Evolutionary conservation across 2,329 filamentous ascomycete species (phyloP).

Genomic region (Ciborinia camelliae): DNA sequence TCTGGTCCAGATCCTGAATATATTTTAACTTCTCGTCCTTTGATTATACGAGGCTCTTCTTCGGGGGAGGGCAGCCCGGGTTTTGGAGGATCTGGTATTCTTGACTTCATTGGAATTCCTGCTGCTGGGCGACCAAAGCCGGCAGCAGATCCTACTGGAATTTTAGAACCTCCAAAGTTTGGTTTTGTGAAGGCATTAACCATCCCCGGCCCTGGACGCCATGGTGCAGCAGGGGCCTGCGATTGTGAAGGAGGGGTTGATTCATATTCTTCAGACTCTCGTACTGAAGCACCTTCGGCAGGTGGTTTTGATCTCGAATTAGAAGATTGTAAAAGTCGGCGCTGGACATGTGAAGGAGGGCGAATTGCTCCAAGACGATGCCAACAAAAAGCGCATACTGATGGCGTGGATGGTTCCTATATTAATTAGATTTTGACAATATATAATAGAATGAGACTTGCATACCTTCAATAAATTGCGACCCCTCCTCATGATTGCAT

Average conservation of each 20-base stretch:
- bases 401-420: conserved; percentile 33
- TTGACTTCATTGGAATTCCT: conserved; percentile 14
- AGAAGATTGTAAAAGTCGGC: conserved; percentile 37
- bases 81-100: conserved; percentile 10
- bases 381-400: conserved; percentile 38
- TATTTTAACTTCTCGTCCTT: conserved; percentile 22
- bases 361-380: conserved; percentile 35
- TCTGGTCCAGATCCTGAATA: conserved; percentile 31
- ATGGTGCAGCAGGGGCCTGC: conserved; percentile 20
- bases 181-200: conserved; percentile 2
- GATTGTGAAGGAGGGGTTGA: neutral
- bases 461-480: conserved; percentile 34
- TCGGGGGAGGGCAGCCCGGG: neutral
- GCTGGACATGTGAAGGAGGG: conserved; percentile 34
- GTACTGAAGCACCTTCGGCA: conserved; percentile 24
- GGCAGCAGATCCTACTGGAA: neutral
- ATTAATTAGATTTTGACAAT: neutral
- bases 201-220: conserved; percentile 22
- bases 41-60: neutral
- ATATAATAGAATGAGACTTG: too few relatives aligned
- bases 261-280: conserved; percentile 21
- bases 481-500: conserved; percentile 32
- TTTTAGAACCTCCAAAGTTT: neutral
- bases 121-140: conserved; percentile 5
- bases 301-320: conserved; percentile 30